Evolutionary conservation across 768 basidiomycete genomes (phyloP).

Genomic region (Crucibulum laeve): DNA sequence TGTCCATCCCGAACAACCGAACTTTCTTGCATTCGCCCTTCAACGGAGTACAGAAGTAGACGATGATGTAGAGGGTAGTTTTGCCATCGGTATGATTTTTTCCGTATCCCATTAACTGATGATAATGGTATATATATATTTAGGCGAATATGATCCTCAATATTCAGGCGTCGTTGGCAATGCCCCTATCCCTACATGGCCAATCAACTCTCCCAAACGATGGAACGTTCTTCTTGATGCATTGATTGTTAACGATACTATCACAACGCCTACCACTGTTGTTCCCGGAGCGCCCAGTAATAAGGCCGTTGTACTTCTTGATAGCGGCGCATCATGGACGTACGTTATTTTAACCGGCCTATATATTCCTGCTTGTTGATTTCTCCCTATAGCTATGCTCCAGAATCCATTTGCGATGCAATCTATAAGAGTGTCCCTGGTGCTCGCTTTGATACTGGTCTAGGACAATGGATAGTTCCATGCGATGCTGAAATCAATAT

Average conservation of each 20-base stretch:
- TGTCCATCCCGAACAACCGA: slow-evolving; percentile 64
- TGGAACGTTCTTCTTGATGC: slow-evolving; percentile 81
- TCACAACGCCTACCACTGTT: slow-evolving; percentile 46
- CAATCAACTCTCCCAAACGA: slow-evolving; percentile 52
- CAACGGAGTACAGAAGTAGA: slow-evolving; percentile 51
- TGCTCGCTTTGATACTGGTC: slow-evolving; percentile 46
- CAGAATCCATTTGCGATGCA: slow-evolving; percentile 56
- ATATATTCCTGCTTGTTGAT: not conserved
- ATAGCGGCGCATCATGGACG: slow-evolving; percentile 82
- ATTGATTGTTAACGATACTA: slow-evolving; percentile 53
- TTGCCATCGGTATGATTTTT: slow-evolving; percentile 57
- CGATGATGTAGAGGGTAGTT: slow-evolving; percentile 59
- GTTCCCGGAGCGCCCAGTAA: slow-evolving; percentile 58
- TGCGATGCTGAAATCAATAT: slow-evolving; percentile 73
- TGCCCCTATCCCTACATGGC: slow-evolving; percentile 70
- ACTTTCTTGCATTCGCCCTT: slow-evolving; percentile 77
- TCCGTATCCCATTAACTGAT: not conserved
- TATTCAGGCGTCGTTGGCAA: slow-evolving; percentile 59
- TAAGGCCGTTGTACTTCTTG: slow-evolving; percentile 72
- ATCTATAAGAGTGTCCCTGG: slow-evolving; percentile 69
- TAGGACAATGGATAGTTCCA: slow-evolving; percentile 70
- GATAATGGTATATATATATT: slow-evolving; percentile 4
- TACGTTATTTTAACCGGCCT: slow-evolving; percentile 27
- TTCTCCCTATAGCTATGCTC: slow-evolving; percentile 52
- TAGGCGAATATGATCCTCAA: slow-evolving; percentile 63